phyloP scores from a whole-genome alignment of 129 eudicot genomes.

The Apium graveolens region DNA sequence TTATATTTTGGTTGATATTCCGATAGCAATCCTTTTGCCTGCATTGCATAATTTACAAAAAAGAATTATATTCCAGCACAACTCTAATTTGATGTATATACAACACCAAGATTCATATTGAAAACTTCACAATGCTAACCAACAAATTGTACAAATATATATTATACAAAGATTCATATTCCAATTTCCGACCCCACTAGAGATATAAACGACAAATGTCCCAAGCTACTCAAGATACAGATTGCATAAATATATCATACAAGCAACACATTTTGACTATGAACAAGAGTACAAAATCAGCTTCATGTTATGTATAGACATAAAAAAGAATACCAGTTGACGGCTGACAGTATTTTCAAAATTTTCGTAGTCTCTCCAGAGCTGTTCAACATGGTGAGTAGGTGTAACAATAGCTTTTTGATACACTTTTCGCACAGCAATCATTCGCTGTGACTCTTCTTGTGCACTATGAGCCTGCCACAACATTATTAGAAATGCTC shows the following conservation, averaged over 20 bases:
- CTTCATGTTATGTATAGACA: neutral
- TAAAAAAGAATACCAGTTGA: slow-evolving; percentile 59
- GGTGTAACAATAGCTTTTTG: slow-evolving; percentile 94
- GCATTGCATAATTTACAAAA: slow-evolving; percentile 25
- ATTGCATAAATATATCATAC: neutral
- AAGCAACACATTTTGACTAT: neutral
- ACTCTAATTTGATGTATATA: neutral
- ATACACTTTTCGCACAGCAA: slow-evolving; percentile 69
- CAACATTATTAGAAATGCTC: slow-evolving; percentile 15
- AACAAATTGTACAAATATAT: too few relatives aligned
- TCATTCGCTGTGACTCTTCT: slow-evolving; percentile 92
- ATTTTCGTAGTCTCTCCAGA: slow-evolving; percentile 96
- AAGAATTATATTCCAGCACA: neutral
- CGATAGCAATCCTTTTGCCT: slow-evolving; percentile 95
- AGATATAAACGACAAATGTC: neutral
- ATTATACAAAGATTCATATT: too few relatives aligned
- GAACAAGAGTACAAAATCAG: neutral
- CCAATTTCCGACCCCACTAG: neutral
- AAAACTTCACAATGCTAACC: neutral
- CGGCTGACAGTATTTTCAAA: slow-evolving; percentile 99
- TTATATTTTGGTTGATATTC: slow-evolving; percentile 96
- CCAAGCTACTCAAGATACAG: neutral
- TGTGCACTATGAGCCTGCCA: slow-evolving; percentile 69
- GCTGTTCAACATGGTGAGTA: slow-evolving; percentile 91
- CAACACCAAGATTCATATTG: neutral